Base-by-base conservation (phyloP, 805 yeast species). In the Torulaspora maleeae region DNA sequence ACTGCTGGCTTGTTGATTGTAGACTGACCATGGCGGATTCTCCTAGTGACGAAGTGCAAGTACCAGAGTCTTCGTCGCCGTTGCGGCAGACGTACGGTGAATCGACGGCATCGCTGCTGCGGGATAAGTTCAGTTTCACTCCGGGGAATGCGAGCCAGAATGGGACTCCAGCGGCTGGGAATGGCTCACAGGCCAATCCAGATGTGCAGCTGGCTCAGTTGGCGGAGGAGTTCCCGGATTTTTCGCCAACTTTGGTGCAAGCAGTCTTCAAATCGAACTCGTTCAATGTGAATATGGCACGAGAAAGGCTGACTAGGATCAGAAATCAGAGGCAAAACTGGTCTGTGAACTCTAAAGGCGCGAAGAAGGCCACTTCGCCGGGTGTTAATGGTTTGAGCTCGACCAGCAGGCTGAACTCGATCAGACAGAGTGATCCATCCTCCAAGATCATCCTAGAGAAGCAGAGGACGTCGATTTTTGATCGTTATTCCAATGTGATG, bases 41-140 rank as follows among this genome's bases (percentile, higher is more conserved):
- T 43, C 63, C 2, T 65, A 42, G 46, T 22, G 55, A 60, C 40
- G 61, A 58, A n/a, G 63, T 77, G 3, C 79, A 77, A 49, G 78
- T 77, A 4, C 79, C 77, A 2, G 74, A 70, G 44, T 75, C 67
- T 1, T 59, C 68, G 11, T 64, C 66, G 9, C 67, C 59, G 20
- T 43, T 62, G 27, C 57, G 61, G 36, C 50, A 44, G 19, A 39
- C 36, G n/a, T 40, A 43, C n/a, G 46, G 46, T 22, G 35, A 45
- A 20, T 24, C 51, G n/a, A 38, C 47, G 16, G 47, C 52, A 19
- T 41, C 58, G 3, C 44, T 51, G 37, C 55, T 76, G 38, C 58
- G 72, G 27, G 76, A 73, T 44, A 66, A 67, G 51, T 76, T 73
- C 49, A 66, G 75, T 1, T 76, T 71, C 47, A 68, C 60, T 58